These are phyloP conservation scores for Drosera spatulata DNA, from an alignment of 179 eudicot species.

Conservation along the genomic window DNA sequence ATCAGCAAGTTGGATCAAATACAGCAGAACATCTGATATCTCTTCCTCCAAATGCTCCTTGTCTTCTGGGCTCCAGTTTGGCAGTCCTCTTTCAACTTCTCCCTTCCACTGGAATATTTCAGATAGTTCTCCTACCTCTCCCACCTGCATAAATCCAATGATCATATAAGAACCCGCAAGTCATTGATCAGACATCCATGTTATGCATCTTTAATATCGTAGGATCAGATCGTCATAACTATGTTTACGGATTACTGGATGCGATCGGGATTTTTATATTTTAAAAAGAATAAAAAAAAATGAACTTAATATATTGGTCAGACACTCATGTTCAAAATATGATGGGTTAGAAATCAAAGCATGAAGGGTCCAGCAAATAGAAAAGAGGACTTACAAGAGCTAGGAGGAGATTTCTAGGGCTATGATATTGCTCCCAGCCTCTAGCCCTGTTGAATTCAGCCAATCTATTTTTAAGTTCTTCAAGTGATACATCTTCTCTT, in stretches of 20 bases:
- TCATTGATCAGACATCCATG: no score
- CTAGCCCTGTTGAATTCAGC: slow-evolving; percentile 50
- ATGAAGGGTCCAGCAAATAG: not conserved
- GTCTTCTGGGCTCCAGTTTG: slow-evolving; percentile 49
- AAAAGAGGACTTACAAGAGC: slow-evolving; percentile 47
- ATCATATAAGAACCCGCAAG: no score
- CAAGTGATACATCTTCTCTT: slow-evolving; percentile 45
- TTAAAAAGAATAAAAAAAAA: no score
- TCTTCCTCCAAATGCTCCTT: slow-evolving; percentile 49
- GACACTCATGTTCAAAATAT: no score
- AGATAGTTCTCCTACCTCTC: slow-evolving; percentile 71
- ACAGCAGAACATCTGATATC: slow-evolving; percentile 54
- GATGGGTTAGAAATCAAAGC: not conserved
- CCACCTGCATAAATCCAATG: slow-evolving; percentile 26
- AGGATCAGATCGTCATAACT: no score
- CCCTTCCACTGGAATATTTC: slow-evolving; percentile 80
- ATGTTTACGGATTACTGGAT: no score
- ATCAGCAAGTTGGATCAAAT: slow-evolving; percentile 51
- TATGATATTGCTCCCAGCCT: slow-evolving; percentile 71
- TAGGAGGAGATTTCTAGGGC: slow-evolving; percentile 68
- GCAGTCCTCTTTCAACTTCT: slow-evolving; percentile 59
- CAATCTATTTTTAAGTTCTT: slow-evolving; percentile 48
- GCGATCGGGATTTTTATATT: no score
- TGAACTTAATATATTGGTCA: no score
- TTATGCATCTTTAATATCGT: no score